Percentiles rank a stretch among this genome's conserved stretches.
These are phyloP conservation scores for Pseudogymnoascus sp. DNA, from an alignment of 2,329 filamentous ascomycete genomes.

Conservation along the genomic window DNA sequence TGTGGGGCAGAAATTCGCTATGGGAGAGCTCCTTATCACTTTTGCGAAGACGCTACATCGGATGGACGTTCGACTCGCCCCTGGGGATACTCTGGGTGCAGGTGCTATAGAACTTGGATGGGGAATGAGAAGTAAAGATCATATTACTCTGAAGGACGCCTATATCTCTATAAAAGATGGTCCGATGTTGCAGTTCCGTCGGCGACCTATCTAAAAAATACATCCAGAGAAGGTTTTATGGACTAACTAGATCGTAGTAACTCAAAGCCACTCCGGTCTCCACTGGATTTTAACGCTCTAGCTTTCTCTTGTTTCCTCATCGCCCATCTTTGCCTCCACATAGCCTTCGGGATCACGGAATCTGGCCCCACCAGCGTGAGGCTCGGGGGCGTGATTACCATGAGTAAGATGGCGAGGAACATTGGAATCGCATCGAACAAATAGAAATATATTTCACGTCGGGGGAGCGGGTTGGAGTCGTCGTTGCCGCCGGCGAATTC, in stretches of 20 bases:
- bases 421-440: constrained; percentile 50
- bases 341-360: constrained; percentile 2
- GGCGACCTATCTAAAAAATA: neutral
- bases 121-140: constrained; percentile 2
- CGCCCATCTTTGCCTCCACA: constrained; percentile 6
- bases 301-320: neutral
- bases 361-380: neutral
- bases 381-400: neutral
- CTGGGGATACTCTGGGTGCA: neutral
- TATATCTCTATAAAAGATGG: neutral
- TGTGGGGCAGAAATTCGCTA: constrained; percentile 17
- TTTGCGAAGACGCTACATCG: constrained; percentile 9
- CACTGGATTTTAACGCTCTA: neutral
- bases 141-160: neutral
- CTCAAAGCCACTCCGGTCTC: neutral
- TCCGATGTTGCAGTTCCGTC: neutral
- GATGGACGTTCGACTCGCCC: constrained; percentile 14
- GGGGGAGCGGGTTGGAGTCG: constrained; percentile 39
- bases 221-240: neutral
- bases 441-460: constrained; percentile 47
- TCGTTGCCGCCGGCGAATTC: constrained; percentile 47
- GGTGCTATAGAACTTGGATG: neutral
- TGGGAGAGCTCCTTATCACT: constrained; percentile 16
- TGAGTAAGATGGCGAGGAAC: constrained; percentile 23
- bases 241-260: constrained; percentile 1